phyloP scores from a whole-genome alignment of 257 asterid species.

The Scutellaria minor region DNA sequence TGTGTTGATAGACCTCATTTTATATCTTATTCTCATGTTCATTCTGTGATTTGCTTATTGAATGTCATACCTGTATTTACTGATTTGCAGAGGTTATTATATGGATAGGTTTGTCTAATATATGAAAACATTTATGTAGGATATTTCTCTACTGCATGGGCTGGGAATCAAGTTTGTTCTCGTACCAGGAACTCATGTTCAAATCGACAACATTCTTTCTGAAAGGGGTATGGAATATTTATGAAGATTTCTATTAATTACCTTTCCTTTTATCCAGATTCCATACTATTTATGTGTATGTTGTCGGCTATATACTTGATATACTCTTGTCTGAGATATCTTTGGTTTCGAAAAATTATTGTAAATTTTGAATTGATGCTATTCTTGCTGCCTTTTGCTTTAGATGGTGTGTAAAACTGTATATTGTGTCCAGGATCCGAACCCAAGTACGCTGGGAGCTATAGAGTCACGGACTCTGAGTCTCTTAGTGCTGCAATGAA shows the following conservation, averaged over 20 bases:
- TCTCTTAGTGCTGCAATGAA: conserved; percentile 87
- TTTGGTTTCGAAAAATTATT: neutral
- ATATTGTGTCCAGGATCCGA: conserved; percentile 64
- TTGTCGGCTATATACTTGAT: neutral
- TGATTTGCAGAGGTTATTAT: neutral
- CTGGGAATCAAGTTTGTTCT: conserved; percentile 95
- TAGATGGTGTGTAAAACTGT: neutral
- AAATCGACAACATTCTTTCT: conserved; percentile 76
- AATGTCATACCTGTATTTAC: neutral
- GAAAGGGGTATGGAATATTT: conserved; percentile 62
- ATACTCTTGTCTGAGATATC: neutral
- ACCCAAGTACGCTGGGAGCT: conserved; percentile 86
- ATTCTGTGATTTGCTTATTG: conserved; percentile 2
- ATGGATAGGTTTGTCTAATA: conserved; percentile 10
- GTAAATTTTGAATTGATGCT: neutral
- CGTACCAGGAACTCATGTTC: conserved; percentile 95
- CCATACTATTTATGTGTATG: neutral
- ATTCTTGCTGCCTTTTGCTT: conserved; percentile 13
- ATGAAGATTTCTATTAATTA: conserved; percentile 10
- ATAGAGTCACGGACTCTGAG: conserved; percentile 89
- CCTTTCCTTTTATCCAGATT: neutral
- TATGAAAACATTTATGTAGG: conserved; percentile 52
- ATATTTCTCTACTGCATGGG: conserved; percentile 90
- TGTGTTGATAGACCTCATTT: neutral
- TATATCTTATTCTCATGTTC: neutral